Conservation (phyloP, 306 rosid genomes). For the Pyrus betulifolia region DNA sequence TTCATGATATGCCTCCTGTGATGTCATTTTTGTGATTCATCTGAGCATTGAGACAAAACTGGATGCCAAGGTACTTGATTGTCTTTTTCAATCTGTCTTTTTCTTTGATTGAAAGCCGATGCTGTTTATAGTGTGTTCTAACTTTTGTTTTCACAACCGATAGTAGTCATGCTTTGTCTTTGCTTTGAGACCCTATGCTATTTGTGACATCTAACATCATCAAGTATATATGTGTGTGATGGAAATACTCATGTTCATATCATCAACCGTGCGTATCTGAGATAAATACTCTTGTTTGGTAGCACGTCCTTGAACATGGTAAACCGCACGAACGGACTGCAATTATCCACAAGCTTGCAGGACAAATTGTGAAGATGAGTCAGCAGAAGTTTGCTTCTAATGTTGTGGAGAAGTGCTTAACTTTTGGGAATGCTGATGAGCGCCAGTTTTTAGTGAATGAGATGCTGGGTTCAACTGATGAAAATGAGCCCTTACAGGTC, state of each 20-base stretch:
- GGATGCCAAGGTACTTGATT: background rate
- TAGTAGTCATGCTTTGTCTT: background rate
- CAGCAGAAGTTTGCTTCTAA: constrained; percentile 98
- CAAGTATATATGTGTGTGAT: background rate
- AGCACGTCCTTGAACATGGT: constrained; percentile 87
- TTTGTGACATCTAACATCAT: background rate
- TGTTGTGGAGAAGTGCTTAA: constrained; percentile 90
- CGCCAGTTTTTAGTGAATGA: constrained; percentile 83
- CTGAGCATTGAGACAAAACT: background rate
- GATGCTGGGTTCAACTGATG: constrained; percentile 91
- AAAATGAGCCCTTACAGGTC: constrained; percentile 97
- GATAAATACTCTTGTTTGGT: constrained; percentile 21
- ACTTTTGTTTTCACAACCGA: background rate
- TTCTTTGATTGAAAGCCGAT: background rate
- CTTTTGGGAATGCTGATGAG: constrained; percentile 74
- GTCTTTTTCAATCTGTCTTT: background rate
- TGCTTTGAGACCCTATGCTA: background rate
- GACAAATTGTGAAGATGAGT: constrained; percentile 97
- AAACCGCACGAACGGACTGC: constrained; percentile 66
- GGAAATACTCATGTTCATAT: constrained; percentile 11
- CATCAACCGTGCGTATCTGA: background rate
- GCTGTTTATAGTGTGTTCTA: background rate
- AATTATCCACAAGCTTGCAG: constrained; percentile 82
- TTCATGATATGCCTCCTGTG: background rate
- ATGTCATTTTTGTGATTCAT: background rate